These are phyloP conservation scores for Casuarina cunninghamiana DNA, from an alignment of 306 rosid species.

Conservation along the genomic window DNA sequence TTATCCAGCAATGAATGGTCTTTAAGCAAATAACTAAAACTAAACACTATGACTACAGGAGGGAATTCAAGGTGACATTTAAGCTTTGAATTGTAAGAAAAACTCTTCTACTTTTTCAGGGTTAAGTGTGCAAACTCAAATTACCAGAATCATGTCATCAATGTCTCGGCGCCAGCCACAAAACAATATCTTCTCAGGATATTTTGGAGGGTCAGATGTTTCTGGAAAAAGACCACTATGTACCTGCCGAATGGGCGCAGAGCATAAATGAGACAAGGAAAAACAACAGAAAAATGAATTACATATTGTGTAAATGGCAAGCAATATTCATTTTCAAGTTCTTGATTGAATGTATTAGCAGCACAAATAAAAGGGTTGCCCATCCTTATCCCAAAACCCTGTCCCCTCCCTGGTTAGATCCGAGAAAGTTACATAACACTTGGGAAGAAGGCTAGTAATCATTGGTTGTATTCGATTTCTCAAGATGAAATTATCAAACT, in stretches of 20 bases:
- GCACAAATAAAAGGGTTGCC: neutral
- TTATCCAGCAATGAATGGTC: neutral
- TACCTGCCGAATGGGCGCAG: constrained; percentile 53
- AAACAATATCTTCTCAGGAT: constrained; percentile 86
- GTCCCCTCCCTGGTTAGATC: neutral
- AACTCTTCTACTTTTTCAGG: neutral
- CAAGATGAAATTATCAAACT: neutral
- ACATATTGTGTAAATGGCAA: neutral
- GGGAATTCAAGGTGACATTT: neutral
- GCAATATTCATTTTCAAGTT: neutral
- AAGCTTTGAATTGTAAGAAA: neutral
- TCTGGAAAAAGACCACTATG: constrained; percentile 50
- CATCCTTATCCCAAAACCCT: neutral
- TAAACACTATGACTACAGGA: neutral
- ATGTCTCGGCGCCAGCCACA: constrained; percentile 99
- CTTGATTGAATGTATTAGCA: neutral
- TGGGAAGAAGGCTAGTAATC: neutral
- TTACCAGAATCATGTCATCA: constrained; percentile 97
- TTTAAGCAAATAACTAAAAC: neutral
- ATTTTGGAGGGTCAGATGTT: constrained; percentile 76
- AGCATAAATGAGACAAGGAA: constrained; percentile 21
- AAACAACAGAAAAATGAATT: neutral
- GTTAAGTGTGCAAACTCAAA: constrained; percentile 10
- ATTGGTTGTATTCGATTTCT: neutral
- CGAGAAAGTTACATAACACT: neutral